Conservation (phyloP, 176 grass and related monocot species). For the Elymus sibiricus region DNA sequence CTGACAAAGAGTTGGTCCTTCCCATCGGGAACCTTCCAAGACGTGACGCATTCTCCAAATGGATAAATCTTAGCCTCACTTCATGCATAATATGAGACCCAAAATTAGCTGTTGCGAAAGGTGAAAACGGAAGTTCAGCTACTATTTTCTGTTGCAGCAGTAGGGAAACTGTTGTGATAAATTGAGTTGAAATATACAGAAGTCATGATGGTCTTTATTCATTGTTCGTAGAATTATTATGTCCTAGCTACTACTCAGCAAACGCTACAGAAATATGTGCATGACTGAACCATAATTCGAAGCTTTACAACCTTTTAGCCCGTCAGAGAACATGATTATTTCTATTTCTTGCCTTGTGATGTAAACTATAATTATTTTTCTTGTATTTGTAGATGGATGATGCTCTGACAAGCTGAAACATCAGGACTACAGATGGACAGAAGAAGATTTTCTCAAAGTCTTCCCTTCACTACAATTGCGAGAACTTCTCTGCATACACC, state of each 20-base stretch:
- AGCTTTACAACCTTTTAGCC: neutral
- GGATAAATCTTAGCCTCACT: slow-evolving; percentile 91
- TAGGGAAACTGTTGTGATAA: neutral
- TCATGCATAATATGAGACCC: slow-evolving; percentile 20
- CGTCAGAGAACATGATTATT: neutral
- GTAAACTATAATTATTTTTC: neutral
- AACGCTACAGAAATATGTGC: neutral
- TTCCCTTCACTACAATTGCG: slow-evolving; percentile 90
- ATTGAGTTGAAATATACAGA: neutral
- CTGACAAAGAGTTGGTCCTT: slow-evolving; percentile 86
- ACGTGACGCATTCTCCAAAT: slow-evolving; percentile 75
- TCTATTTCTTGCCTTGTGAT: neutral
- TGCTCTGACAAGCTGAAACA: slow-evolving; percentile 86
- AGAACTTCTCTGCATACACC: slow-evolving; percentile 33
- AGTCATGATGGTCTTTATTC: neutral
- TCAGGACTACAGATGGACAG: slow-evolving; percentile 68
- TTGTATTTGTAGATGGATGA: slow-evolving; percentile 82
- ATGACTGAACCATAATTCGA: neutral
- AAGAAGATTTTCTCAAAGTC: slow-evolving; percentile 77
- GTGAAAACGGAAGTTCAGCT: too few relatives aligned
- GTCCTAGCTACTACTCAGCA: neutral
- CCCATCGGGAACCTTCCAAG: slow-evolving; percentile 75
- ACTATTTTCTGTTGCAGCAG: neutral
- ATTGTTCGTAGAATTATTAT: too few relatives aligned
- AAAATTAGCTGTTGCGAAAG: slow-evolving; percentile 17